A percentile compares a stretch with the other conserved stretches of the same genome.
Conservation (phyloP, 2,329 filamentous ascomycete species). For the Keithomyces neogunnii region DNA sequence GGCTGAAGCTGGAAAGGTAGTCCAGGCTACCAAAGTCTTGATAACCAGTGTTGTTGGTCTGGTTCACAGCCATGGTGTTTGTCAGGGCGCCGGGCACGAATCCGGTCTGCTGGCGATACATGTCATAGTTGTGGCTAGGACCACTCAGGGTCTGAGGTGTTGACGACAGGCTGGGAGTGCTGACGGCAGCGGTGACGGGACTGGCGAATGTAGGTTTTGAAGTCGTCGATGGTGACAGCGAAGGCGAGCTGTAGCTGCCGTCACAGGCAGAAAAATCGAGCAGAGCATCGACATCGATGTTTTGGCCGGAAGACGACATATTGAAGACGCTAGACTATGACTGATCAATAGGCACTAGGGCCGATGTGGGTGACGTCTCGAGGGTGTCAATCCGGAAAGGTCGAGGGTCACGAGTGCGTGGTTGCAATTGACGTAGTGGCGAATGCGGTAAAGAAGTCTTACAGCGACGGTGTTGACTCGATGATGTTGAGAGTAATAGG, state of each 20-base stretch:
- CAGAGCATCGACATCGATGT: slow-evolving; percentile 47
- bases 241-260: slow-evolving; percentile 47
- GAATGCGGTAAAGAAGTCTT: not conserved
- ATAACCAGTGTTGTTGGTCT: slow-evolving; percentile 47
- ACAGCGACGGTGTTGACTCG: not conserved
- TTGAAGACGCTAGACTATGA: slow-evolving; percentile 4
- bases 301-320: slow-evolving; percentile 33
- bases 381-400: slow-evolving; percentile 2
- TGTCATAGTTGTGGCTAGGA: slow-evolving; percentile 90
- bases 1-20: slow-evolving; percentile 47
- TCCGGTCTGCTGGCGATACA: slow-evolving; percentile 92
- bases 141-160: slow-evolving; percentile 59
- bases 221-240: slow-evolving; percentile 45
- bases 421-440: not conserved
- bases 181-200: slow-evolving; percentile 42
- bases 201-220: slow-evolving; percentile 46
- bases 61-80: slow-evolving; percentile 70
- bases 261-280: slow-evolving; percentile 58
- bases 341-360: slow-evolving; percentile 1
- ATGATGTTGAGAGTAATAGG: not conserved
- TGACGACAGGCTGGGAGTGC: slow-evolving; percentile 46
- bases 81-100: slow-evolving; percentile 78
- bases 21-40: slow-evolving; percentile 40
- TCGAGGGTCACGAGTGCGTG: not conserved
- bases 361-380: slow-evolving; percentile 1